phyloP scores from a whole-genome alignment of 331 rosid genomes.

The Quercus phellos region DNA sequence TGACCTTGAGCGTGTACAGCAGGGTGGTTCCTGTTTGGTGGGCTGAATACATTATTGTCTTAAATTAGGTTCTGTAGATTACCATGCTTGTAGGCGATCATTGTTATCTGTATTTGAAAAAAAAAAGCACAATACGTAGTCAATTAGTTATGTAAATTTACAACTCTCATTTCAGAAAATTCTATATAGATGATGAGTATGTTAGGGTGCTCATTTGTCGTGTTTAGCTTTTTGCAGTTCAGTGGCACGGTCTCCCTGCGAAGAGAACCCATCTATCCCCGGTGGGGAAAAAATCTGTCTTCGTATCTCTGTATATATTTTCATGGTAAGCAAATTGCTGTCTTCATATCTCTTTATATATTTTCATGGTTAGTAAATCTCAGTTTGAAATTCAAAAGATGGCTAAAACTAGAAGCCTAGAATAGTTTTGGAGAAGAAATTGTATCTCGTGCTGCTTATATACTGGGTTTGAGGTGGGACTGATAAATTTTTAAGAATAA shows the following conservation, averaged over 20 bases:
- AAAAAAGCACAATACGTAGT: neutral
- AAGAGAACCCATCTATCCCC: too few relatives aligned
- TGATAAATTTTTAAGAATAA: too few relatives aligned
- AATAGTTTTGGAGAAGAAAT: too few relatives aligned
- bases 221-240: neutral
- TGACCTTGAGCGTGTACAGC: neutral
- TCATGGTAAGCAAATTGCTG: neutral
- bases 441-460: too few relatives aligned
- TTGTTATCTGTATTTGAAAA: neutral
- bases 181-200: neutral
- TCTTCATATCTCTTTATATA: neutral
- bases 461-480: too few relatives aligned
- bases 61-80: neutral
- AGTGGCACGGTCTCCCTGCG: too few relatives aligned
- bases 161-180: neutral
- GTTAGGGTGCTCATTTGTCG: neutral
- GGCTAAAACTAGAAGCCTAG: too few relatives aligned
- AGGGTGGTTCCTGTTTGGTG: neutral
- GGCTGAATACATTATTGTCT: neutral
- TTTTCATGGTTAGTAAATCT: too few relatives aligned
- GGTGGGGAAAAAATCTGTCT: too few relatives aligned
- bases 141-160: neutral
- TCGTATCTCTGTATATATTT: neutral
- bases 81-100: neutral
- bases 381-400: too few relatives aligned